These are phyloP conservation scores for Diaporthe velutina DNA, from an alignment of 2,329 filamentous ascomycete genomes.

Conservation along the genomic window DNA sequence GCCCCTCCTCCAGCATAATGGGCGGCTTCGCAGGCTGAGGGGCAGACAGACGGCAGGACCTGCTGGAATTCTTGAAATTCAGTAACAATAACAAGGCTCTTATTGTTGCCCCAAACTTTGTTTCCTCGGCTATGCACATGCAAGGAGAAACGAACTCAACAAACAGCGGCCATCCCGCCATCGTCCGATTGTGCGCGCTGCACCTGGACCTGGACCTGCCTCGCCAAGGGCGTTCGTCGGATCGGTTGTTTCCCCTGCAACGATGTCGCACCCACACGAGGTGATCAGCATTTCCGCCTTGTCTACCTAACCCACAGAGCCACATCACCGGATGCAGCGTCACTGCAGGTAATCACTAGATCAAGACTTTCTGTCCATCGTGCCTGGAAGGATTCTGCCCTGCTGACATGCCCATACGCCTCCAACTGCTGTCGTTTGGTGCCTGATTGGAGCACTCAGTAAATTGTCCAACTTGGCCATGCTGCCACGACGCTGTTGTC, in stretches of 20 bases:
- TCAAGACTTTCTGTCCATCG: slow-evolving; percentile 21
- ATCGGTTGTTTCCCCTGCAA: slow-evolving; percentile 24
- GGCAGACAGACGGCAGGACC: not conserved
- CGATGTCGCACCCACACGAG: slow-evolving; percentile 23
- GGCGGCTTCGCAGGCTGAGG: not conserved
- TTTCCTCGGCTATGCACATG: slow-evolving; percentile 25
- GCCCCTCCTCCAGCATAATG: not conserved
- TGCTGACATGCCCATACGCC: slow-evolving; percentile 18
- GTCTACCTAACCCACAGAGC: slow-evolving; percentile 15
- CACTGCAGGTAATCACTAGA: slow-evolving; percentile 31
- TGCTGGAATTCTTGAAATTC: not conserved
- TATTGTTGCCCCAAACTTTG: not conserved
- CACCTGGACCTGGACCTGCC: not conserved
- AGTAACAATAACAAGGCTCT: not conserved
- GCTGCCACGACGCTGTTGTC: slow-evolving; percentile 10
- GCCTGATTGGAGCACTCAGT: slow-evolving; percentile 26
- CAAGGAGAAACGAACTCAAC: slow-evolving; percentile 13
- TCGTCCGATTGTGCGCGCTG: slow-evolving; percentile 2
- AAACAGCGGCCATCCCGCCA: slow-evolving; percentile 4
- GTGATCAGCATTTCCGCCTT: slow-evolving; percentile 23
- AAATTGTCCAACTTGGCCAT: slow-evolving; percentile 15
- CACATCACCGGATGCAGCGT: slow-evolving; percentile 29
- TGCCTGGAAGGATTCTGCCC: slow-evolving; percentile 28
- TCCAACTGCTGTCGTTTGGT: not conserved
- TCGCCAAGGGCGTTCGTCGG: slow-evolving; percentile 28